Evolutionary conservation across 768 basidiomycete genomes (phyloP).

Genomic region (Tricholoma bakamatsutake): DNA sequence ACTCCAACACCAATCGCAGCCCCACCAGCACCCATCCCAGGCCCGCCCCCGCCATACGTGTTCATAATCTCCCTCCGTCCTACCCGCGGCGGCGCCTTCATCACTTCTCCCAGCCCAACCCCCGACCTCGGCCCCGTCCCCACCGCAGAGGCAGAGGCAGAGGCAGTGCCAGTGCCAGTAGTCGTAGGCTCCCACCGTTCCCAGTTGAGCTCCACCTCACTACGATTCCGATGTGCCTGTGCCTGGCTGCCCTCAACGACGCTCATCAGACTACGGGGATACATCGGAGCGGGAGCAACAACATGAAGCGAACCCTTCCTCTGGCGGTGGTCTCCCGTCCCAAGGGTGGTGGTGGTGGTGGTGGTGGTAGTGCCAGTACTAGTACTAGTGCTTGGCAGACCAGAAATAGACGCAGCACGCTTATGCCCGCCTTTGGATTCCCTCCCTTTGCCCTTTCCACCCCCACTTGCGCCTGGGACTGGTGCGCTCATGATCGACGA

Average conservation of each 20-base stretch:
- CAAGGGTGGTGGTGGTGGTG: no score
- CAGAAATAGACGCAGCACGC: neutral
- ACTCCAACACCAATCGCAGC: neutral
- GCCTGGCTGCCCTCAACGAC: neutral
- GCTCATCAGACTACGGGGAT: neutral
- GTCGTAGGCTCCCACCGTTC: neutral
- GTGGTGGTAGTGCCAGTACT: no score
- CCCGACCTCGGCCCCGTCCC: neutral
- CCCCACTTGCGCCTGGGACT: neutral
- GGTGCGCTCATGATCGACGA: constrained; percentile 26
- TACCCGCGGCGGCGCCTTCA: constrained; percentile 44
- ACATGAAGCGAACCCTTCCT: neutral
- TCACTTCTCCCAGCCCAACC: constrained; percentile 22
- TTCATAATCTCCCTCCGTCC: constrained; percentile 21
- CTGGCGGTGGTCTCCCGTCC: neutral
- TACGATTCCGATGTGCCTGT: no score
- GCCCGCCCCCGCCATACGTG: neutral
- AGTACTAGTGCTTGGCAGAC: neutral
- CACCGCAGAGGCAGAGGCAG: no score
- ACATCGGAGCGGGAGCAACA: neutral
- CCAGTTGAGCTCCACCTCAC: constrained; percentile 45
- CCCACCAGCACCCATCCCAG: constrained; percentile 5
- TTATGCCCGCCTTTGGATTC: neutral
- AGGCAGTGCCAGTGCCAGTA: no score
- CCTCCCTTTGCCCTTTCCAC: constrained; percentile 18